phyloP scores from a whole-genome alignment of 2,329 filamentous ascomycete genomes.

The Colletotrichum sp. region DNA sequence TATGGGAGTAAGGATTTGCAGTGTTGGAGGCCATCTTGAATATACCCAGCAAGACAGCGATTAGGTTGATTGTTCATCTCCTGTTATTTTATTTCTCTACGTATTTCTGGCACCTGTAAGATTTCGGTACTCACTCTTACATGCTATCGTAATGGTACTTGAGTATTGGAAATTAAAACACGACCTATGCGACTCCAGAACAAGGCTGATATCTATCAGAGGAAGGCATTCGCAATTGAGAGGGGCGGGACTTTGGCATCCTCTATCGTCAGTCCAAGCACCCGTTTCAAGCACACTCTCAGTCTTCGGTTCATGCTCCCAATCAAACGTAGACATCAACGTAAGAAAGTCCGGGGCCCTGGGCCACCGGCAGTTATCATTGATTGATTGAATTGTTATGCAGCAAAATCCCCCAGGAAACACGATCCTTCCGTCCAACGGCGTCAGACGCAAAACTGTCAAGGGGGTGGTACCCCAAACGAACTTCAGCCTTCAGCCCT shows the following conservation, averaged over 20 bases:
- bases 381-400: neutral
- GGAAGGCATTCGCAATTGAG: neutral
- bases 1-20: accelerated
- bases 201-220: neutral
- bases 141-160: too few species aligned
- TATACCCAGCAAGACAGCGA: neutral
- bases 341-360: neutral
- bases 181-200: too few species aligned
- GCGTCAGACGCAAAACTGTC: neutral
- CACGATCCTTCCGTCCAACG: neutral
- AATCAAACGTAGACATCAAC: neutral
- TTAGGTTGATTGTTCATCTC: too few species aligned
- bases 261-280: neutral
- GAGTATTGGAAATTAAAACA: too few species aligned
- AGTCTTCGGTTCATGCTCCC: neutral
- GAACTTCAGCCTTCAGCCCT: neutral
- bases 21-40: neutral
- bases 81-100: too few species aligned
- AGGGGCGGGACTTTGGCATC: neutral
- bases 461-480: neutral
- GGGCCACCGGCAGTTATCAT: accelerated
- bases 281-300: neutral
- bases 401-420: neutral
- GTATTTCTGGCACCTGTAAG: too few species aligned
- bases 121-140: too few species aligned